Conservation (phyloP, 2,329 filamentous ascomycete species). For the Hawksworthiomyces lignivorus region DNA sequence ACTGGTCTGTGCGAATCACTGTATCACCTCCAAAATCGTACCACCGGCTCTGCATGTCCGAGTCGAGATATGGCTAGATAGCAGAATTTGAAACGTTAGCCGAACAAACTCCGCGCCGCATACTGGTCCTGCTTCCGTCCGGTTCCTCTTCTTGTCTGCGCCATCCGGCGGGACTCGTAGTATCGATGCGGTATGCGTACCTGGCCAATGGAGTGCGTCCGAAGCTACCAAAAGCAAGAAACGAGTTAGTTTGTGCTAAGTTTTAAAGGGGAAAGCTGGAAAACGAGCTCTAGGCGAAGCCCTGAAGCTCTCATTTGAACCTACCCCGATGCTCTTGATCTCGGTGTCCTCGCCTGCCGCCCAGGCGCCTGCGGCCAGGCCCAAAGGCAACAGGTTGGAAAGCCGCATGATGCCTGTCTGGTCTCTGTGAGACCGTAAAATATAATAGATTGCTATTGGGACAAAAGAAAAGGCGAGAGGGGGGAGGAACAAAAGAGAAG, state of each 20-base stretch:
- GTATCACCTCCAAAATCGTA: constrained; percentile 98
- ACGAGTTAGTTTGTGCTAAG: too few species aligned
- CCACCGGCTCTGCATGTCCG: constrained; percentile 97
- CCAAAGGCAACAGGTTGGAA: constrained; percentile 37
- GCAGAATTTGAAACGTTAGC: background rate
- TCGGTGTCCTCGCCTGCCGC: constrained; percentile 38
- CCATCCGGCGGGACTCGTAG: too few species aligned
- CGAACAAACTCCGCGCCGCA: background rate
- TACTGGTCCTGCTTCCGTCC: background rate
- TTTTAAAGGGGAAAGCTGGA: too few species aligned
- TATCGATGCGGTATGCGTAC: constrained; percentile 39
- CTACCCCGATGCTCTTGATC: constrained; percentile 38
- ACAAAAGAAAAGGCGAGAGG: background rate
- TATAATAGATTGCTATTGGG: too few species aligned
- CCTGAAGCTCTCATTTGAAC: constrained; percentile 1
- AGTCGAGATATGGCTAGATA: constrained; percentile 84
- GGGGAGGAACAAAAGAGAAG: background rate
- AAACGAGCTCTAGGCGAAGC: too few species aligned
- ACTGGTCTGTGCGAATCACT: constrained; percentile 67
- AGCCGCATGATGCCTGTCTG: constrained; percentile 36
- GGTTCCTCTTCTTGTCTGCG: background rate
- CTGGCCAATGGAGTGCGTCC: constrained; percentile 76
- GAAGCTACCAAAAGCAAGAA: constrained; percentile 48
- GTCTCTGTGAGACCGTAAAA: too few species aligned
- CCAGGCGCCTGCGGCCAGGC: constrained; percentile 43